These are phyloP conservation scores for Vanderwaltozyma yarrowii DNA, from an alignment of 805 yeast genomes.

Conservation along the genomic window DNA sequence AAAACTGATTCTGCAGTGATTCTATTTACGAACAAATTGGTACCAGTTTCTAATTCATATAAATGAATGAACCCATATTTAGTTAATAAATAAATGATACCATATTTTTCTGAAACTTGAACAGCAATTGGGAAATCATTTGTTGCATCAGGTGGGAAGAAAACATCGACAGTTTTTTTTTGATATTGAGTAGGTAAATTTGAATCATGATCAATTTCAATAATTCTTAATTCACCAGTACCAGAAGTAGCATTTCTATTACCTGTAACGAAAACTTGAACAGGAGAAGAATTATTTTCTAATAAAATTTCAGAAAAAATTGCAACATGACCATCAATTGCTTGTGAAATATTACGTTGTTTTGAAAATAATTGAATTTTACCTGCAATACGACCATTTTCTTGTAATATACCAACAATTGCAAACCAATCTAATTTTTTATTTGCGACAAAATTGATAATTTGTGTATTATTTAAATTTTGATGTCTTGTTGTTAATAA, in stretches of 20 bases:
- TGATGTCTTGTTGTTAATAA: slow-evolving; percentile 78
- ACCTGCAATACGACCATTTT: slow-evolving; percentile 89
- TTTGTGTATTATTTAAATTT: slow-evolving; percentile 67
- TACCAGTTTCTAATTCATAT: slow-evolving; percentile 88
- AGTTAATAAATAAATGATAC: slow-evolving; percentile 80
- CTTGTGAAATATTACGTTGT: slow-evolving; percentile 86
- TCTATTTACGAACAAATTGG: slow-evolving; percentile 88
- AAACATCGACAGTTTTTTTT: slow-evolving; percentile 85
- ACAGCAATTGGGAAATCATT: slow-evolving; percentile 94
- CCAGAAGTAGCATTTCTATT: slow-evolving; percentile 74
- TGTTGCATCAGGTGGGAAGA: slow-evolving; percentile 93
- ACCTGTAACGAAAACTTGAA: slow-evolving; percentile 88
- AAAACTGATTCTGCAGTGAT: slow-evolving; percentile 93
- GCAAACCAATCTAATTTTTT: slow-evolving; percentile 85
- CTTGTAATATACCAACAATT: slow-evolving; percentile 88
- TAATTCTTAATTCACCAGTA: slow-evolving; percentile 73
- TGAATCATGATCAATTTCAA: slow-evolving; percentile 91
- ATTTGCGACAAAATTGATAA: slow-evolving; percentile 83
- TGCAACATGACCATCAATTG: slow-evolving; percentile 96
- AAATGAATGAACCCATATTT: slow-evolving; percentile 94
- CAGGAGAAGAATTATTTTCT: slow-evolving; percentile 58
- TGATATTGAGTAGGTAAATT: slow-evolving; percentile 64
- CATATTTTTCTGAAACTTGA: slow-evolving; percentile 76
- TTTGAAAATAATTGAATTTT: slow-evolving; percentile 88
- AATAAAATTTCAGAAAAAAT: slow-evolving; percentile 69